A percentile compares a stretch with the other conserved stretches of the same genome.
Evolutionary conservation across 73 alveolate species (phyloP).

Genomic region (Breviolum minutum): DNA sequence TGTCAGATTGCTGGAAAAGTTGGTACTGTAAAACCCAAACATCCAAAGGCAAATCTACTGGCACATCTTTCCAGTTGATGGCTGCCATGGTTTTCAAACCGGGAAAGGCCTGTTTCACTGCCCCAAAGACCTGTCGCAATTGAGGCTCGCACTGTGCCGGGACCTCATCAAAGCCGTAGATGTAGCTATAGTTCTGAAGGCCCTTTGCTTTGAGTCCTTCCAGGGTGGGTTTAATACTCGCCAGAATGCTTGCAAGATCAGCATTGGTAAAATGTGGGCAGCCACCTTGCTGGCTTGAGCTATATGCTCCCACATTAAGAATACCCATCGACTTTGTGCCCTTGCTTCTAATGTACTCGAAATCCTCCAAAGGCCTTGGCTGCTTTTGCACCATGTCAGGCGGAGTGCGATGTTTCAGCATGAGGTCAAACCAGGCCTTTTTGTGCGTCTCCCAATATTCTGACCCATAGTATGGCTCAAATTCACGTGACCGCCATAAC

Average conservation of each 20-base stretch:
- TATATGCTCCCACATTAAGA: not conserved
- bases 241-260: not conserved
- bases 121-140: constrained; percentile 19
- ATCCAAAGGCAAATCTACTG: constrained; percentile 5
- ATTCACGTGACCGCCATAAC: not conserved
- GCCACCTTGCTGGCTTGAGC: not conserved
- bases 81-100: constrained; percentile 41
- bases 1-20: not conserved
- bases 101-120: constrained; percentile 5
- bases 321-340: constrained; percentile 35
- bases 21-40: constrained; percentile 13
- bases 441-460: constrained; percentile 2
- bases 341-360: not conserved
- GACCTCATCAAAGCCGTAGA: constrained; percentile 22
- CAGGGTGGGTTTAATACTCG: not conserved
- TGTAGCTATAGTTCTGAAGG: not conserved
- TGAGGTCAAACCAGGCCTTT: constrained; percentile 9
- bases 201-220: not conserved
- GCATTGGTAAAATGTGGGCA: not conserved
- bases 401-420: constrained; percentile 36
- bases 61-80: constrained; percentile 15
- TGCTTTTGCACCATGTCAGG: constrained; percentile 32
- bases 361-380: constrained; percentile 11
- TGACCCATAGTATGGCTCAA: constrained; percentile 26
- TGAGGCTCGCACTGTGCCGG: constrained; percentile 20